Percentiles rank a stretch among this genome's conserved stretches.
phyloP scores from a whole-genome alignment of 2,329 filamentous ascomycete genomes.

The Phialophora macrospora region DNA sequence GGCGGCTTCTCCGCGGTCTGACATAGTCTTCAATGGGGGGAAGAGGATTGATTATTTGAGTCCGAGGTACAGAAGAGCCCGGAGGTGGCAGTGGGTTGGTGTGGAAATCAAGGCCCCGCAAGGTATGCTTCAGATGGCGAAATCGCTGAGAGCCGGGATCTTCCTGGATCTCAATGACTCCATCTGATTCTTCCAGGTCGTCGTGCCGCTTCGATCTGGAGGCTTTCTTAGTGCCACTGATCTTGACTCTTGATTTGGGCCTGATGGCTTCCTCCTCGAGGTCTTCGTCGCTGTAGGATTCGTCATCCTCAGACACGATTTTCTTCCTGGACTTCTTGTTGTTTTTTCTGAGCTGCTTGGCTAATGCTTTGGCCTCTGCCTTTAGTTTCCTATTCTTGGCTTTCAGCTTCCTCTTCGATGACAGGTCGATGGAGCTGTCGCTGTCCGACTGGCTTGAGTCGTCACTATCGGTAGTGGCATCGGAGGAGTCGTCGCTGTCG shows the following conservation, averaged over 20 bases:
- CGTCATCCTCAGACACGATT: constrained; percentile 20
- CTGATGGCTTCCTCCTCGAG: constrained; percentile 11
- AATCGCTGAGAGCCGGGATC: constrained; percentile 26
- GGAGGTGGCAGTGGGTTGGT: constrained; percentile 7
- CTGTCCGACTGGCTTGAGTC: constrained; percentile 25
- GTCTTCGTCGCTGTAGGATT: constrained; percentile 19
- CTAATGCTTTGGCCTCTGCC: constrained; percentile 28
- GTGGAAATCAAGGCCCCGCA: constrained; percentile 21
- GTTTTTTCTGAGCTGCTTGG: constrained; percentile 22
- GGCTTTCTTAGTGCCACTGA: constrained; percentile 17
- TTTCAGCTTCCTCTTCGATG: constrained; percentile 27
- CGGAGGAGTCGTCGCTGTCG: constrained; percentile 19
- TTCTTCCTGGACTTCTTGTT: constrained; percentile 24
- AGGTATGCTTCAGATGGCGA: constrained; percentile 16
- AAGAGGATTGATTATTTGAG: constrained; percentile 9
- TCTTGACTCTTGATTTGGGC: constrained; percentile 12
- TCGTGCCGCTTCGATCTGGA: constrained; percentile 11
- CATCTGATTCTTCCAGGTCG: constrained; percentile 20
- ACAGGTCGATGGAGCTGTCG: constrained; percentile 25
- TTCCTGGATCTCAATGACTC: constrained; percentile 24
- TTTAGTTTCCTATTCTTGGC: constrained; percentile 27
- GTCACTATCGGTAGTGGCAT: constrained; percentile 20
- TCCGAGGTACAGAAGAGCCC: constrained; percentile 4
- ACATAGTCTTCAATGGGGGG: constrained; percentile 4
- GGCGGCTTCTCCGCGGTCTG: constrained; percentile 2